Evolutionary conservation across 2,329 filamentous ascomycete genomes (phyloP).

Genomic region (Alternaria longipes): DNA sequence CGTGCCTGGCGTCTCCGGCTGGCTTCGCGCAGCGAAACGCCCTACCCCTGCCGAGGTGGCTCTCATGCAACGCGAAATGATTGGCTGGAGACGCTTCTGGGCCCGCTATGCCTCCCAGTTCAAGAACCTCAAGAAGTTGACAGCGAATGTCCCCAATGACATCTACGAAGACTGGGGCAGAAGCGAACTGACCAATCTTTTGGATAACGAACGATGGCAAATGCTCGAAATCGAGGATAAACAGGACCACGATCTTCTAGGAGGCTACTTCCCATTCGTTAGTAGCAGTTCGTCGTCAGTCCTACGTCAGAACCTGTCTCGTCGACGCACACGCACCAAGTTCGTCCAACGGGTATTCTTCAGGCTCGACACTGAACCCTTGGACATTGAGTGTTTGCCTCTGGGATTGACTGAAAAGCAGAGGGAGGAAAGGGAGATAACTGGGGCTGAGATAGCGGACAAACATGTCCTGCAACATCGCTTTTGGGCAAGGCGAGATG

Average conservation of each 20-base stretch:
- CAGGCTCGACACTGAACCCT: slow-evolving; percentile 32
- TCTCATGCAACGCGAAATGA: slow-evolving; percentile 44
- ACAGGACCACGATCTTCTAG: slow-evolving; percentile 25
- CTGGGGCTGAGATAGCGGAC: slow-evolving; percentile 31
- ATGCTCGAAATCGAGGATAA: slow-evolving; percentile 43
- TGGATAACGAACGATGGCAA: slow-evolving; percentile 42
- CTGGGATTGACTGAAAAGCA: slow-evolving; percentile 23
- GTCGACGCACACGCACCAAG: slow-evolving; percentile 31
- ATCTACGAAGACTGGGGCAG: slow-evolving; percentile 49
- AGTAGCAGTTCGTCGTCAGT: not conserved
- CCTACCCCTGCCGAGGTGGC: slow-evolving; percentile 35
- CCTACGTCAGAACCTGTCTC: slow-evolving; percentile 28
- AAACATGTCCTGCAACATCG: slow-evolving; percentile 29
- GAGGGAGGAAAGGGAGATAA: slow-evolving; percentile 37
- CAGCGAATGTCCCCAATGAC: slow-evolving; percentile 38
- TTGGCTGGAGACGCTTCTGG: slow-evolving; percentile 50
- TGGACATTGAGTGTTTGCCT: slow-evolving; percentile 19
- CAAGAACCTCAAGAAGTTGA: slow-evolving; percentile 49
- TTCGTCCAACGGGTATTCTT: slow-evolving; percentile 50
- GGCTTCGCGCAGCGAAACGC: slow-evolving; percentile 32
- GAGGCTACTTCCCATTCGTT: slow-evolving; percentile 30
- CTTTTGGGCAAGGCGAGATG: slow-evolving; percentile 34
- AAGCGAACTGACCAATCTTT: slow-evolving; percentile 28
- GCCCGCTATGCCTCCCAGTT: slow-evolving; percentile 46
- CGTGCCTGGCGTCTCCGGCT: slow-evolving; percentile 44